Percentiles rank a stretch among this genome's conserved stretches.
Conservation (phyloP, 148 eudicot genomes). For the Heliamphora exappendiculata region DNA sequence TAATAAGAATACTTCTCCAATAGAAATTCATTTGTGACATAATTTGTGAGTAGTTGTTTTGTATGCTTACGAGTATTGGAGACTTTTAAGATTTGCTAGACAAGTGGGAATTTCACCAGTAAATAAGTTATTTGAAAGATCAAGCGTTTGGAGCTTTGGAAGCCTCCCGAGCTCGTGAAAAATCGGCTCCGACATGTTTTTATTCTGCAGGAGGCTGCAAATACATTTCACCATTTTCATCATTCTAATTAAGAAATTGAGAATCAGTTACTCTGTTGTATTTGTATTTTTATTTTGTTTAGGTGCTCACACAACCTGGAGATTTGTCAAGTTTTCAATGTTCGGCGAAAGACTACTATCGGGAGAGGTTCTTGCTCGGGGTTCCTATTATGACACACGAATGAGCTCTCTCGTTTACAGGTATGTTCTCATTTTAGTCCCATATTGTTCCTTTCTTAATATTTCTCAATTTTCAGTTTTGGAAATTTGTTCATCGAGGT, state of each 20-base stretch:
- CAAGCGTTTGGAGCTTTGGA: conserved; percentile 63
- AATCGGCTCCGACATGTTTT: conserved; percentile 66
- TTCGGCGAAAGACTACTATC: conserved; percentile 65
- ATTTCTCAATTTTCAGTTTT: no score
- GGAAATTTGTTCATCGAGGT: no score
- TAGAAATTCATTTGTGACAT: no score
- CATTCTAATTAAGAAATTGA: conserved; percentile 15
- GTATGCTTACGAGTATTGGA: conserved; percentile 66
- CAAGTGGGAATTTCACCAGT: conserved; percentile 63
- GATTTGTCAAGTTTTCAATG: conserved; percentile 67
- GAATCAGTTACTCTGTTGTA: not conserved
- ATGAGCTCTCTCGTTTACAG: no score
- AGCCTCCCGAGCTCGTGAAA: conserved; percentile 70
- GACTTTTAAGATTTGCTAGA: conserved; percentile 46
- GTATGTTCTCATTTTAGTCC: no score
- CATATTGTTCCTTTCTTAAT: no score
- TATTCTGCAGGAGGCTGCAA: conserved; percentile 71
- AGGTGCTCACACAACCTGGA: conserved; percentile 54
- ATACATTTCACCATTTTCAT: not conserved
- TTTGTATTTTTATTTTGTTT: not conserved
- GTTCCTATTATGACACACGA: no score
- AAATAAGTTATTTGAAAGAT: conserved; percentile 63
- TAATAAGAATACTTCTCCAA: no score
- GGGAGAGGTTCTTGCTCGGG: conserved; percentile 60
- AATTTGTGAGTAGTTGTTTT: no score